These are phyloP conservation scores for Plasmodium yoelii DNA, from an alignment of 169 alveolate species.

Conservation along the genomic window DNA sequence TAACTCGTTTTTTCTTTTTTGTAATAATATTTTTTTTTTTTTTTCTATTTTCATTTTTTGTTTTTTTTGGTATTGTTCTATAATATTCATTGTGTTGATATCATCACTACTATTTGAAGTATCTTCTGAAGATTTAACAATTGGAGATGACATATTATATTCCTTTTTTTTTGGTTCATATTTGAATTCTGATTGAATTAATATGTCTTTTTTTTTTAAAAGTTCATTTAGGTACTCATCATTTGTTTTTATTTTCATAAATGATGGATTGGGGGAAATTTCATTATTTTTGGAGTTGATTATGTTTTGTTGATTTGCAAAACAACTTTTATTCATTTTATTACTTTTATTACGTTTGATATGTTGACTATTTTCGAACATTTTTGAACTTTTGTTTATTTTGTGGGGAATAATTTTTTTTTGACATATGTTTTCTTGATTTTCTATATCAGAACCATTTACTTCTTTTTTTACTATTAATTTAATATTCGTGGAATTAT, in stretches of 20 bases:
- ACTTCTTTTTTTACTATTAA: too few relatives aligned
- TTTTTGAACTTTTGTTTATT: too few relatives aligned
- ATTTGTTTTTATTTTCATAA: constrained; percentile 40
- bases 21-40: constrained; percentile 19
- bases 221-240: constrained; percentile 55
- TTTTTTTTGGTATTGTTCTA: constrained; percentile 54
- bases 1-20: constrained; percentile 20
- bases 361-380: too few relatives aligned
- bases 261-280: neutral
- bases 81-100: constrained; percentile 17
- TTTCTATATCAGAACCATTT: too few relatives aligned
- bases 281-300: constrained; percentile 1
- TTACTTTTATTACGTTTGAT: too few relatives aligned
- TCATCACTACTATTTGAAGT: constrained; percentile 33
- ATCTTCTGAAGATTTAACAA: neutral
- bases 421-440: too few relatives aligned
- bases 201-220: constrained; percentile 27
- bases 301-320: neutral
- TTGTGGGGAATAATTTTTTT: too few relatives aligned
- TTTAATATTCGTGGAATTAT: too few relatives aligned
- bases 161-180: neutral
- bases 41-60: constrained; percentile 15
- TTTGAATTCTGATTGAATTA: constrained; percentile 22
- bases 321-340: too few relatives aligned
- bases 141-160: constrained; percentile 1